These are phyloP conservation scores for Schizonepeta tenuifolia DNA, from an alignment of 257 asterid genomes.

Conservation along the genomic window DNA sequence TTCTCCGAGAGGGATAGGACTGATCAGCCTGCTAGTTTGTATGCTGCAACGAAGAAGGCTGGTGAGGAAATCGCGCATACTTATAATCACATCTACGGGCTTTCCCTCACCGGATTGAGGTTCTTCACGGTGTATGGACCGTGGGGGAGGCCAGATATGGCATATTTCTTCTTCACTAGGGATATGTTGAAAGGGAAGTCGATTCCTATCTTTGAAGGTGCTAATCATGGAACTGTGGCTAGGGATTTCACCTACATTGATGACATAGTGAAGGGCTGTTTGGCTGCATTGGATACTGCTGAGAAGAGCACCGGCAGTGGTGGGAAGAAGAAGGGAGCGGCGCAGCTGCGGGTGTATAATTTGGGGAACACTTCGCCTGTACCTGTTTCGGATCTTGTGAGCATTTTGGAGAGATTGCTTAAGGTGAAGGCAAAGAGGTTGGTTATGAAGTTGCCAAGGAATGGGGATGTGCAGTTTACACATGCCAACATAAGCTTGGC, in stretches of 20 bases:
- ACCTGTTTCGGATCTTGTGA: constrained; percentile 89
- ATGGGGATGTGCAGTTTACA: constrained; percentile 91
- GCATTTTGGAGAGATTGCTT: constrained; percentile 85
- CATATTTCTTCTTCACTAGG: constrained; percentile 86
- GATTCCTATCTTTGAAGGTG: constrained; percentile 77
- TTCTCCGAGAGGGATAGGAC: constrained; percentile 89
- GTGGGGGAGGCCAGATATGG: constrained; percentile 99
- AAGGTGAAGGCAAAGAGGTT: constrained; percentile 83
- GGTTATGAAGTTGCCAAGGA: constrained; percentile 87
- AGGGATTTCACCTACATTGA: constrained; percentile 96
- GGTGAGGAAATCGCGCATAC: constrained; percentile 97
- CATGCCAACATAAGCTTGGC: constrained; percentile 94
- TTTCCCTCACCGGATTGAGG: constrained; percentile 87
- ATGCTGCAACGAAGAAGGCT: constrained; percentile 96
- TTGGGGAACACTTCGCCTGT: constrained; percentile 96
- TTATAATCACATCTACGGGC: constrained; percentile 89
- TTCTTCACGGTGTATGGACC: constrained; percentile 97
- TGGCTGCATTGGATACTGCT: constrained; percentile 89
- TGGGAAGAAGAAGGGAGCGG: constrained; percentile 92
- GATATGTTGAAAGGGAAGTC: constrained; percentile 92
- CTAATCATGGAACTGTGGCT: constrained; percentile 93
- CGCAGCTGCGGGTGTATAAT: constrained; percentile 84
- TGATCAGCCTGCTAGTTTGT: constrained; percentile 94
- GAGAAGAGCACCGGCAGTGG: constrained; percentile 97
- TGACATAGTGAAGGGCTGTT: constrained; percentile 94